phyloP scores from a whole-genome alignment of 2,329 filamentous ascomycete genomes.

The Neonectria neomacrospora region DNA sequence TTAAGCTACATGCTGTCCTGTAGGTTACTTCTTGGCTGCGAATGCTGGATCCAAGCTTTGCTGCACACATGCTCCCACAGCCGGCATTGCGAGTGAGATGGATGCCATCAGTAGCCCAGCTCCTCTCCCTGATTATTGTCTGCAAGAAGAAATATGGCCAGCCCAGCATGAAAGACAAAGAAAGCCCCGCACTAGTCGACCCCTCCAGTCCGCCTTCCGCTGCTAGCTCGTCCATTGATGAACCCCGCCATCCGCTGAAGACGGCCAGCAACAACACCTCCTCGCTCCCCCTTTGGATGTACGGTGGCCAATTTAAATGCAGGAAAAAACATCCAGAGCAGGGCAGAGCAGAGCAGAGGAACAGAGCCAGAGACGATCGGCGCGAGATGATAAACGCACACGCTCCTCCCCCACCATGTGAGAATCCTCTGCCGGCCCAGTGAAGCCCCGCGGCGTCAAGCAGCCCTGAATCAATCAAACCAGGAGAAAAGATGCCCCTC shows the following conservation, averaged over 20 bases:
- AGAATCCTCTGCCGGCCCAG: background rate
- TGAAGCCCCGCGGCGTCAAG: background rate
- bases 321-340: too few species aligned
- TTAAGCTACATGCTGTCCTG: background rate
- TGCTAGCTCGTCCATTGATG: slow-evolving; percentile 9
- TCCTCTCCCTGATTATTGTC: background rate
- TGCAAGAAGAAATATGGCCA: too few species aligned
- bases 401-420: background rate
- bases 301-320: background rate
- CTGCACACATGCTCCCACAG: background rate
- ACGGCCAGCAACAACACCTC: background rate
- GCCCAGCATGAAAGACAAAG: background rate
- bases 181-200: slow-evolving; percentile 21
- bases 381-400: background rate
- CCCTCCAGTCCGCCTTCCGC: slow-evolving; percentile 17
- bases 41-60: background rate
- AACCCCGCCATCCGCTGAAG: background rate
- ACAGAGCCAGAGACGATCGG: background rate
- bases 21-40: background rate
- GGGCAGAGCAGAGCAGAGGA: background rate
- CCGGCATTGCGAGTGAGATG: background rate
- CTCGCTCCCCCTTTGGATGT: background rate
- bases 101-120: too few species aligned
- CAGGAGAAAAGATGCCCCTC: slow-evolving; percentile 35
- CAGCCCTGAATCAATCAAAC: background rate